Conservation (phyloP, 2,329 filamentous ascomycete genomes). For the Botryosphaeria dothidea region DNA sequence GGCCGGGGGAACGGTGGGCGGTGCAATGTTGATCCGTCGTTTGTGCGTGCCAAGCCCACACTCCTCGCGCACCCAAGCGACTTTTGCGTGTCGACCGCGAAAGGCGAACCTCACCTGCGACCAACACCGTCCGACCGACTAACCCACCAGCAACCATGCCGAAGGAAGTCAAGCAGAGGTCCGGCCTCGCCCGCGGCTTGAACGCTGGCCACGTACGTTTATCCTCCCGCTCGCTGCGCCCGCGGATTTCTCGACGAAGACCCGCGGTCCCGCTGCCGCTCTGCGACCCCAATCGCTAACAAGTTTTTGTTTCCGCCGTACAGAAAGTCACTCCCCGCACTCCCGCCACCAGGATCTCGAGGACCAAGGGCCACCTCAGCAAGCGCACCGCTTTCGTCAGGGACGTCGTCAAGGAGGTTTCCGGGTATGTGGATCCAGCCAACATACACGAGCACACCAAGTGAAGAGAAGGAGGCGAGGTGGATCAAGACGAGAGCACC, state of each 20-base stretch:
- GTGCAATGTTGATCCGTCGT: constrained; percentile 9
- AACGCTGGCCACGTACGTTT: constrained; percentile 68
- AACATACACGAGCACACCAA: constrained; percentile 11
- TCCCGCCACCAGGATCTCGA: constrained; percentile 51
- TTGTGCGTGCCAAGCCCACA: constrained; percentile 20
- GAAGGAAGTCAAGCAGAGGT: constrained; percentile 56
- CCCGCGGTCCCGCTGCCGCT: constrained; percentile 6
- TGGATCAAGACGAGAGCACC: not conserved
- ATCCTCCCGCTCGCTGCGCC: constrained; percentile 5
- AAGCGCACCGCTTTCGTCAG: constrained; percentile 97
- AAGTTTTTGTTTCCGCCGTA: constrained; percentile 26
- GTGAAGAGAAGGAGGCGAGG: not conserved
- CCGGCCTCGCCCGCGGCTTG: constrained; percentile 59
- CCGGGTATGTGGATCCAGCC: constrained; percentile 66
- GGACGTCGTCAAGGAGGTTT: constrained; percentile 97
- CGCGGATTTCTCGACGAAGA: not conserved
- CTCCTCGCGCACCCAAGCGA: constrained; percentile 12
- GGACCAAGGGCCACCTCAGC: constrained; percentile 94
- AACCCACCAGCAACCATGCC: constrained; percentile 46
- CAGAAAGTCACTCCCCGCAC: constrained; percentile 57
- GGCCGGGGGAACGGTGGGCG: not conserved
- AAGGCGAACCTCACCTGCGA: constrained; percentile 10
- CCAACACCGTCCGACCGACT: constrained; percentile 21
- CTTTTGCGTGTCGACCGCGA: constrained; percentile 15
- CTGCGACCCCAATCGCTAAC: constrained; percentile 27